Conservation (phyloP, 169 alveolate species). For the Cryptosporidium bovis region DNA sequence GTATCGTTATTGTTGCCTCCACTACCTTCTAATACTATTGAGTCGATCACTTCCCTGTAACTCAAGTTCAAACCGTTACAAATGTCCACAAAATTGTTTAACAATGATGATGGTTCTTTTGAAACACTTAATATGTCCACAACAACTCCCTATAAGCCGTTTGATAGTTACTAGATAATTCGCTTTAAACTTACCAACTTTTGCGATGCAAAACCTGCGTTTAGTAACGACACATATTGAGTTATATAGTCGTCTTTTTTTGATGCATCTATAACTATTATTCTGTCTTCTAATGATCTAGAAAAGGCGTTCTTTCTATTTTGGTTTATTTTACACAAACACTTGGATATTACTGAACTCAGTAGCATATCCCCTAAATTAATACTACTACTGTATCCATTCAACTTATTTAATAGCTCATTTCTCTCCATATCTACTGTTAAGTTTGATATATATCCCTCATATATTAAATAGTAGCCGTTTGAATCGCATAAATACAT, state of each 20-base stretch:
- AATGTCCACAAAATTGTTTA: constrained; percentile 48
- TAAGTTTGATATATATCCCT: constrained; percentile 35
- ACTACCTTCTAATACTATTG: constrained; percentile 3
- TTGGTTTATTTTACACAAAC: constrained; percentile 43
- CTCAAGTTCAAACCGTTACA: constrained; percentile 45
- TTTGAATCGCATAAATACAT: constrained; percentile 42
- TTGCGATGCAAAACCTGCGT: constrained; percentile 57
- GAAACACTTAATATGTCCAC: constrained; percentile 49
- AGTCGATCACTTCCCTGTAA: constrained; percentile 27
- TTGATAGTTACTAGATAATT: background rate
- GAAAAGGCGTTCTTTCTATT: constrained; percentile 6
- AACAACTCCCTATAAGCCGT: constrained; percentile 18
- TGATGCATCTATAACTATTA: constrained; percentile 58
- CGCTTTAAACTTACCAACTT: constrained; percentile 48
- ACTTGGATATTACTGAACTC: constrained; percentile 37
- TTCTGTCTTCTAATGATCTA: constrained; percentile 43
- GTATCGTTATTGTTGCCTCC: background rate
- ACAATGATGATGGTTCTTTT: constrained; percentile 40
- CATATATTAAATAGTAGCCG: constrained; percentile 13
- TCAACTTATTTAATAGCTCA: background rate
- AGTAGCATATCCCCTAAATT: constrained; percentile 31
- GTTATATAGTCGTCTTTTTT: constrained; percentile 26
- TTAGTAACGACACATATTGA: constrained; percentile 52
- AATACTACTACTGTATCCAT: background rate
- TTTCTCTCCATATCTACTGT: constrained; percentile 20